Base-by-base conservation (phyloP, 495 filamentous ascomycete genomes). In the Sordaria brevicollis region DNA sequence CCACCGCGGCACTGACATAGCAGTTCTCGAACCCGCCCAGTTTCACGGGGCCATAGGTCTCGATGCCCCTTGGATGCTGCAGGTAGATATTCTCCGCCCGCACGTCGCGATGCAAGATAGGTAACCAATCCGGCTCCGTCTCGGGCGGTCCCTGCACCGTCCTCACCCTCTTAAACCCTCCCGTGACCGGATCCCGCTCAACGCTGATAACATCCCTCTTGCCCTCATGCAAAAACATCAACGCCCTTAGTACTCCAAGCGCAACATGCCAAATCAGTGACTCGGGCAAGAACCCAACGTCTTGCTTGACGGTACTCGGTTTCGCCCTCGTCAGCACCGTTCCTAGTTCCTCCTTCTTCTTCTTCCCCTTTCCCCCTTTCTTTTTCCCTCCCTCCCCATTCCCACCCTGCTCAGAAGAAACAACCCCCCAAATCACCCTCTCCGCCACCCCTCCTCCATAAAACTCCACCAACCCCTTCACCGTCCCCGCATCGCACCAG, bases 31-130 rank as follows among this genome's bases (percentile, higher is more conserved):
- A 84, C 19, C 81, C 78, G 33, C 84, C 84, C 65, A 86, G 67
- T 76, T 84, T 86, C 67, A 83, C 84, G 5, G 68, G 54, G 2
- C 83, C 84, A 54, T 85, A 86, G 66, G 78, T 82, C 76, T 86
- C 83, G 3, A 67, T 68, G 15, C 81, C 81, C n/a, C 74, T 72
- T 7, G 83, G 81, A 35, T 80, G 76, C 73, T 79, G 72, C 68
- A 86, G 70, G 68, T 81, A 83, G 37, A 86, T 79, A 54, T 83
- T 85, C 33, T 71, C 70, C 0, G 83, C 76, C 33, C 35, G 69
- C 38, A 86, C 74, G 54, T 80, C 75, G 31, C 79, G 73, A 69
- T 86, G 83, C 68, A 86, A 70, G 5, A 85, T 79, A 3, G 82
- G 76, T 65, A 80, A 69, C 83, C 83, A 86, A 66, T 82, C 81